Evolutionary conservation across 2,329 filamentous ascomycete species (phyloP), one percentile per base, ranked within the genome.

Genomic region (Pseudocercospora macadamiae): DNA sequence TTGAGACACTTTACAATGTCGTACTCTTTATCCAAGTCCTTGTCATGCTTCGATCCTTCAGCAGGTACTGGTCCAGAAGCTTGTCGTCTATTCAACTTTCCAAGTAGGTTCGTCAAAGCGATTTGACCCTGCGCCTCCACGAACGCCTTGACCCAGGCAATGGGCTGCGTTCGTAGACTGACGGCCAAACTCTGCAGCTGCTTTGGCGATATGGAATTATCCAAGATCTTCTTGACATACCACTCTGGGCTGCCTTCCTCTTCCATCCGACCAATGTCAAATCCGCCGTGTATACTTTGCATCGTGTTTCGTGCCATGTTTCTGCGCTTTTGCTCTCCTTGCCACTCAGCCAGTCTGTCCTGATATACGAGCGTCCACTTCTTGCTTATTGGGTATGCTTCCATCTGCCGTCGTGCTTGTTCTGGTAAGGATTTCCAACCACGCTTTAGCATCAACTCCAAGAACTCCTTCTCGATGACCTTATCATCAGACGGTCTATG

Each of bases 311-410:
- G 86, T 32, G 88, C 86, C 54, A 90, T 89, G 68, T 88, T 85
- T 66, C 90, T 83, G 67, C 93, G 86, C 76, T 93, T 96, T 76
- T 96, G 91, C 72, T 97, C 93, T 39, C 92, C 91, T 79, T 97
- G 93, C 83, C 88, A 90, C 76, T 97, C 93, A 5, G 91, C 91
- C 68, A 99, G 82, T 62, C 91, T 89, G 77, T 99, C 95, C 76
- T 99, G 93, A 74, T 97, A 89, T 52, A 99, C 89, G 60, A 99
- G 80, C 1, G 92, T 97, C 95, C 95, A 99, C 77, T 97, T 99
- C 82, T 97, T 97, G 64, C 88, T 86, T 7, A 95, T 85, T 12
- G 93, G 91, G 73, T 99, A 97, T 34, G 92, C 92, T 77, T 95
- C 85, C 93, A 99, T 97, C 79, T 97, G 95, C 62, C 93, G 84